A percentile compares a stretch with the other conserved stretches of the same genome.
Evolutionary conservation across 345 rosid species (phyloP).

Genomic region (Dipteronia sinensis): DNA sequence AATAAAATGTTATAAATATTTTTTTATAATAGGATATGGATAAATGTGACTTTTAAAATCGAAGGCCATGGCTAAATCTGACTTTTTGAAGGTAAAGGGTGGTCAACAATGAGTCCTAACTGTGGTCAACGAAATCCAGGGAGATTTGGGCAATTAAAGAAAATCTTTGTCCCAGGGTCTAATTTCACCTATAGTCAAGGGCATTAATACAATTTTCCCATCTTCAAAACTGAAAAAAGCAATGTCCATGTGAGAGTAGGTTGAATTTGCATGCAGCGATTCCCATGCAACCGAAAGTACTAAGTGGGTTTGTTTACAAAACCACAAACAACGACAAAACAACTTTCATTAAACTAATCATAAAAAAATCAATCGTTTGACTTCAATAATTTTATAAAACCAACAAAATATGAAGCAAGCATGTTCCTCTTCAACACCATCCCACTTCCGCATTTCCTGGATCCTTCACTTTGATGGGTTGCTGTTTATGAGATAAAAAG

Average conservation of each 20-base stretch:
- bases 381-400: not conserved
- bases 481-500: conserved; percentile 6
- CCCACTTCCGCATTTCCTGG: conserved; percentile 39
- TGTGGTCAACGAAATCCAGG: no score
- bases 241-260: conserved; percentile 21
- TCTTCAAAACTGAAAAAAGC: no score
- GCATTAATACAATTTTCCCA: no score
- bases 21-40: no score
- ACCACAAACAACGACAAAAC: conserved; percentile 3
- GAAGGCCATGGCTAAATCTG: no score
- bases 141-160: no score
- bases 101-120: no score
- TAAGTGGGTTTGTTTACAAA: conserved; percentile 8
- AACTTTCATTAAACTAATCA: conserved; percentile 10
- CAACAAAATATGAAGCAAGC: not conserved
- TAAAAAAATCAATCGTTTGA: not conserved
- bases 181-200: no score
- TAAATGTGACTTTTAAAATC: no score
- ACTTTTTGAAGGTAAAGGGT: no score
- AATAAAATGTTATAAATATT: no score
- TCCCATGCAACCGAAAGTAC: conserved; percentile 20
- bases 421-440: not conserved
- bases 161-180: no score
- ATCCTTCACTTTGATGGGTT: conserved; percentile 25
- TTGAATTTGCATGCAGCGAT: conserved; percentile 14